phyloP scores from a whole-genome alignment of 73 alveolate species.

The Paraurostyla sp. region DNA sequence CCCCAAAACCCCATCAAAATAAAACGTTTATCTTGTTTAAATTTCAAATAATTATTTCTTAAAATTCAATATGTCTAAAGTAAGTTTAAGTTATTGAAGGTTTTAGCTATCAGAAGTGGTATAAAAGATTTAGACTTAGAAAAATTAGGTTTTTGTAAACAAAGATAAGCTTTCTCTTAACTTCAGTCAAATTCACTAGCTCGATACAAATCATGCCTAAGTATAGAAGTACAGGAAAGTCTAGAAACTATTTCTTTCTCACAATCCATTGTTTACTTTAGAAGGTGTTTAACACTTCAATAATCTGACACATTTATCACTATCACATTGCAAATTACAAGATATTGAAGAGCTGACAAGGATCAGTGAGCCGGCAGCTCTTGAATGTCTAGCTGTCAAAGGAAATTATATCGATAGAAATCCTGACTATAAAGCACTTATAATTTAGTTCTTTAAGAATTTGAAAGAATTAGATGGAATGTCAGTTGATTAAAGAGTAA shows the following conservation, averaged over 20 bases:
- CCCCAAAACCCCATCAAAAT: too few species aligned
- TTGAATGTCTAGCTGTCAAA: slow-evolving; percentile 44
- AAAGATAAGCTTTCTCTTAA: slow-evolving; percentile 36
- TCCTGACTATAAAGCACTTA: slow-evolving; percentile 38
- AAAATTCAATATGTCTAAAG: slow-evolving; percentile 45
- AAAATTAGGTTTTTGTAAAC: slow-evolving; percentile 9
- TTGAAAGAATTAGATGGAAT: slow-evolving; percentile 40
- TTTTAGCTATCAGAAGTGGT: not conserved
- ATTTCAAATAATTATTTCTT: too few species aligned
- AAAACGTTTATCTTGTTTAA: too few species aligned
- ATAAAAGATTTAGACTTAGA: not conserved
- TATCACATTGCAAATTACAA: not conserved
- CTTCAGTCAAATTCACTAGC: slow-evolving; percentile 18
- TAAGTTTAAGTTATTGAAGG: not conserved
- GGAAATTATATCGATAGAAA: slow-evolving; percentile 48
- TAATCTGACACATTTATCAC: slow-evolving; percentile 30
- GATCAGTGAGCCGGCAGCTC: not conserved
- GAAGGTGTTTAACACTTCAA: slow-evolving; percentile 1
- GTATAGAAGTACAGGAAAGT: slow-evolving; percentile 45
- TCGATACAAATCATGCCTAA: slow-evolving; percentile 12
- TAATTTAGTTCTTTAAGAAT: slow-evolving; percentile 17
- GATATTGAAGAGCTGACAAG: slow-evolving; percentile 46
- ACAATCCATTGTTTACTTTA: not conserved
- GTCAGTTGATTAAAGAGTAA: not conserved
- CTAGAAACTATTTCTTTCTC: not conserved